Evolutionary conservation across 768 basidiomycete species (phyloP).

Genomic region (Kwoniella europaea): DNA sequence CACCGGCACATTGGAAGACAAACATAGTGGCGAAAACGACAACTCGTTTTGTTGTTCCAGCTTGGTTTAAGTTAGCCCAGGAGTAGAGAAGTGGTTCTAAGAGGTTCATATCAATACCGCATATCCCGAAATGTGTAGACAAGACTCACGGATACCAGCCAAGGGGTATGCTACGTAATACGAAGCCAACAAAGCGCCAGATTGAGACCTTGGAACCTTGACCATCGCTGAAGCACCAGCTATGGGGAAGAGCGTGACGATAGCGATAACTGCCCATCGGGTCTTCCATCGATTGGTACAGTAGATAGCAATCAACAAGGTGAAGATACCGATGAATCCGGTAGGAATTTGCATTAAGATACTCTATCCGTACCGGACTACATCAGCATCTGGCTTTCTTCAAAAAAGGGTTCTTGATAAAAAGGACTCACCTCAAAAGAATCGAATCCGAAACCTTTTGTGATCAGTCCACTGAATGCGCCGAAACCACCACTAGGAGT

Average conservation of each 20-base stretch:
- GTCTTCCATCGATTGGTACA: conserved; percentile 49
- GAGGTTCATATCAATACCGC: background rate
- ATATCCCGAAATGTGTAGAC: no score
- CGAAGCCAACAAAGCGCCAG: conserved; percentile 28
- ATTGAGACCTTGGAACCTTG: conserved; percentile 22
- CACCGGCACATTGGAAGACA: conserved; percentile 31
- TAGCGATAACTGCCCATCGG: conserved; percentile 39
- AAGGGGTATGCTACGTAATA: conserved; percentile 42
- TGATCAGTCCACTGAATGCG: conserved; percentile 29
- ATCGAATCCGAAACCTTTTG: conserved; percentile 27
- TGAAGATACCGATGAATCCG: conserved; percentile 45
- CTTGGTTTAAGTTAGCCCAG: conserved; percentile 51
- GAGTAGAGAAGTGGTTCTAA: conserved; percentile 27
- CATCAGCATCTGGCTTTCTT: no score
- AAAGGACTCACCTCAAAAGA: background rate
- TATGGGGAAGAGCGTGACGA: conserved; percentile 19
- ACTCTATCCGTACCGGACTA: conserved; percentile 2
- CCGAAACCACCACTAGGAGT: conserved; percentile 23
- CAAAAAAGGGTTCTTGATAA: no score
- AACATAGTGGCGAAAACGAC: conserved; percentile 45
- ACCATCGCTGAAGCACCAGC: conserved; percentile 30
- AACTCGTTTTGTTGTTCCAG: conserved; percentile 49
- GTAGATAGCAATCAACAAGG: conserved; percentile 40
- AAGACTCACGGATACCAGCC: conserved; percentile 30
- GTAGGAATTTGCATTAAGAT: conserved; percentile 52